Percentiles rank a stretch among this genome's conserved stretches.
phyloP scores from a whole-genome alignment of 805 yeast genomes.

The Wickerhamiella occidentalis region DNA sequence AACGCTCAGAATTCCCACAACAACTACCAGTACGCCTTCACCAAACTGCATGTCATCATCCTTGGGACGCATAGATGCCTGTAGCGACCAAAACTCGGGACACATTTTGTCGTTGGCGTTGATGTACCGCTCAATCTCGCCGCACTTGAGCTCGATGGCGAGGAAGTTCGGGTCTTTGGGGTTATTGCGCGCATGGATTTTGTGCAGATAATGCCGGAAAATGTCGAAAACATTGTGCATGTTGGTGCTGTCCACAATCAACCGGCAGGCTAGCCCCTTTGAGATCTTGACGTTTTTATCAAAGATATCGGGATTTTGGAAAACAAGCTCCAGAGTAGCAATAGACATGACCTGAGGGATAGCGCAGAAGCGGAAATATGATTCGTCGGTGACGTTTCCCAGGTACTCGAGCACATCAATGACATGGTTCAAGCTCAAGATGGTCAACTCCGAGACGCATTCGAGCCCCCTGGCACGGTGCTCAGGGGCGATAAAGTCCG shows the following conservation, averaged over 20 bases:
- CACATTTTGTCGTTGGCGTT: conserved; percentile 32
- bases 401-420: conserved; percentile 65
- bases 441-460: conserved; percentile 71
- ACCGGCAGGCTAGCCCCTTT: conserved; percentile 70
- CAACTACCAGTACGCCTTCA: conserved; percentile 1
- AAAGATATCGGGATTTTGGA: conserved; percentile 66
- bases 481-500: conserved; percentile 44
- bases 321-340: conserved; percentile 79
- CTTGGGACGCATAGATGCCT: neutral
- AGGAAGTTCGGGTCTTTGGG: conserved; percentile 81
- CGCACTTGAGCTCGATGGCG: conserved; percentile 71
- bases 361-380: conserved; percentile 83
- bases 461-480: conserved; percentile 44
- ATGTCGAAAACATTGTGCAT: conserved; percentile 64
- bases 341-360: conserved; percentile 99
- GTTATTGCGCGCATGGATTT: conserved; percentile 64
- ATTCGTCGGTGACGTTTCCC: conserved; percentile 63
- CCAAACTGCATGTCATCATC: neutral
- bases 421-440: conserved; percentile 67
- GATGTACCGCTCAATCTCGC: conserved; percentile 77
- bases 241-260: conserved; percentile 63
- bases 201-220: conserved; percentile 60
- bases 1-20: neutral
- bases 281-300: conserved; percentile 71
- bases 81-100: conserved; percentile 14